Conservation (phyloP, 2,329 filamentous ascomycete genomes). For the Fusarium keratoplasticum region DNA sequence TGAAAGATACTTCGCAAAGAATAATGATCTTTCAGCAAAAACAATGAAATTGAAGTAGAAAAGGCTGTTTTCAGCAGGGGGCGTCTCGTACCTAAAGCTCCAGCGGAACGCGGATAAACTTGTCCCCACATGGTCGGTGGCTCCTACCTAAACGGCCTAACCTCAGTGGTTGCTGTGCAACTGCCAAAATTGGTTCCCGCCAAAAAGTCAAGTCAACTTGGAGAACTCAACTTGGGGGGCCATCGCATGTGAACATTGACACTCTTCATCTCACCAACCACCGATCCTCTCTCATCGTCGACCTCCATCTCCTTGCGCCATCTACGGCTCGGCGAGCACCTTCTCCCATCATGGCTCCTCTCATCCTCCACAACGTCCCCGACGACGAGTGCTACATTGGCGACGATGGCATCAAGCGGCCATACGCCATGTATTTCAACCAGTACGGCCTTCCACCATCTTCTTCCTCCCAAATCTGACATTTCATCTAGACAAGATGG, state of each 20-base stretch:
- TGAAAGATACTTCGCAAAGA: background rate
- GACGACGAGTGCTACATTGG: conserved; percentile 76
- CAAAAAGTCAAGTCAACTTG: conserved; percentile 34
- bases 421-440: conserved; percentile 75
- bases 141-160: conserved; percentile 1
- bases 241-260: conserved; percentile 26
- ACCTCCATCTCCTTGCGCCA: conserved; percentile 6
- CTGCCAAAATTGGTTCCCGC: conserved; percentile 36
- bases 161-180: conserved; percentile 39
- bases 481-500: conserved; percentile 61
- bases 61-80: background rate
- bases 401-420: conserved; percentile 72
- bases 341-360: conserved; percentile 64
- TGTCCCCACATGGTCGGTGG: conserved; percentile 10
- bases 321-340: conserved; percentile 1
- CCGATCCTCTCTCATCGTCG: background rate
- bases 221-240: conserved; percentile 13
- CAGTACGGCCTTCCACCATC: conserved; percentile 58
- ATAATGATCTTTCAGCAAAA: background rate
- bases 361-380: conserved; percentile 76
- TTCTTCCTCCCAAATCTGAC: conserved; percentile 12
- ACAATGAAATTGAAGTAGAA: background rate
- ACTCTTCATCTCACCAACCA: conserved; percentile 3
- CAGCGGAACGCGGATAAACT: conserved; percentile 33
- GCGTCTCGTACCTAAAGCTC: background rate